phyloP scores from a whole-genome alignment of 2,329 filamentous ascomycete genomes.

The Aspergillus bombycis region DNA sequence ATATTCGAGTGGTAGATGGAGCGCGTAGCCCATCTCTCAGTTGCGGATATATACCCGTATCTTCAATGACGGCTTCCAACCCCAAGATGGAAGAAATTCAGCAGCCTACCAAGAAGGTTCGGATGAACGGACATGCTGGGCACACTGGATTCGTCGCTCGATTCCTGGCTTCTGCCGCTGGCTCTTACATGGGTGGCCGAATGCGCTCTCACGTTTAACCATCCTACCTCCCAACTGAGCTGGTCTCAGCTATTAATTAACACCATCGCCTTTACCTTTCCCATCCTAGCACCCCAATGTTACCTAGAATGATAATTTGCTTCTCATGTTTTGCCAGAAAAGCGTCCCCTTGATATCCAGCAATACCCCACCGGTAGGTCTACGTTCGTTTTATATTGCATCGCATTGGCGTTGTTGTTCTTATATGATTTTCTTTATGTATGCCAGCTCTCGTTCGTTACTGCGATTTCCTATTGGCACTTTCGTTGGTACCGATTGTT shows the following conservation, averaged over 20 bases:
- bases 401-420: constrained; percentile 7
- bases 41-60: constrained; percentile 38
- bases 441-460: not conserved
- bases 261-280: not conserved
- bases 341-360: not conserved
- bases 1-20: constrained; percentile 38
- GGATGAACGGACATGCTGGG: constrained; percentile 32
- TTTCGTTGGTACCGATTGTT: not conserved
- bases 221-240: constrained; percentile 9
- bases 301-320: constrained; percentile 1
- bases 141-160: constrained; percentile 46
- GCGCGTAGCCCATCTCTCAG: constrained; percentile 38
- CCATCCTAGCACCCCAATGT: not conserved
- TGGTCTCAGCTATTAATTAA: constrained; percentile 11
- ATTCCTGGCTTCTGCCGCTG: constrained; percentile 47
- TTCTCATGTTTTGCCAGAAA: constrained; percentile 2
- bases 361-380: constrained; percentile 5
- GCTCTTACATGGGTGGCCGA: constrained; percentile 45
- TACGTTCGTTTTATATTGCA: constrained; percentile 1
- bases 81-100: constrained; percentile 41
- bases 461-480: not conserved
- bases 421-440: not conserved
- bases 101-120: constrained; percentile 48
- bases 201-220: constrained; percentile 34
- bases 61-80: constrained; percentile 29